Base-by-base conservation (phyloP, 208 protist genomes). In the Leishmania mexicana region DNA sequence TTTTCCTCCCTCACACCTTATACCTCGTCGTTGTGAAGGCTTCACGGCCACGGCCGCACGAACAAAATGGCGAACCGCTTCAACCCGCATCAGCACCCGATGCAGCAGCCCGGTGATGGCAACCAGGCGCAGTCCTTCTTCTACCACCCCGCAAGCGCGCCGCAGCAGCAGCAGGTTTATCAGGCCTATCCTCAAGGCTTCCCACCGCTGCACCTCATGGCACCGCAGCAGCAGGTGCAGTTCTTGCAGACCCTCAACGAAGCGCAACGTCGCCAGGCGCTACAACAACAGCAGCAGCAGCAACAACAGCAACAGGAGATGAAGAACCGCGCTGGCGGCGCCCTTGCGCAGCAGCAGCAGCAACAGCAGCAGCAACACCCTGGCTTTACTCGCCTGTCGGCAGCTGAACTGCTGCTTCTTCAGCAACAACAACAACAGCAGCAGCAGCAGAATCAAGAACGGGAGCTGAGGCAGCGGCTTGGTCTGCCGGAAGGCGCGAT, bases 91-190 rank as follows among this genome's bases (percentile, higher is more conserved):
- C 76, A 70, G 47, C 76, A 80, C 53, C 62, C 54, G 51, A 80
- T 81, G 75, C 75, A 65, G 15, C 76, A 73, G 62, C 81, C 78
- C 53, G 73, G 83, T 49, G 83, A 86, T 47, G 83, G 78, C 45
- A 71, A 35, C 2, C 83, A 86, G 60, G 35, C 47, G 35, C 83
- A 82, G 60, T 28, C 47, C 35, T 86, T 72, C 79, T 86, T 80
- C 78, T 86, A 86, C 65, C 67, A 80, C 3, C 83, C 80, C 10
- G 75, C 70, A 51, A 71, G 83, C 75, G 67, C 85, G 24, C 84
- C 85, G 24, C 84, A 87, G 84, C 84, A 70, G 53, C 85, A 88
- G 81, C 85, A 88, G 75, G 65, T 83, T 38, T 83, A 77, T 47
- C 49, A 67, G 15, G 75, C 74, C 42, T 84, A 81, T 38, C 80